These are phyloP conservation scores for Primulina eburnea DNA, from an alignment of 257 asterid species.

Conservation along the genomic window DNA sequence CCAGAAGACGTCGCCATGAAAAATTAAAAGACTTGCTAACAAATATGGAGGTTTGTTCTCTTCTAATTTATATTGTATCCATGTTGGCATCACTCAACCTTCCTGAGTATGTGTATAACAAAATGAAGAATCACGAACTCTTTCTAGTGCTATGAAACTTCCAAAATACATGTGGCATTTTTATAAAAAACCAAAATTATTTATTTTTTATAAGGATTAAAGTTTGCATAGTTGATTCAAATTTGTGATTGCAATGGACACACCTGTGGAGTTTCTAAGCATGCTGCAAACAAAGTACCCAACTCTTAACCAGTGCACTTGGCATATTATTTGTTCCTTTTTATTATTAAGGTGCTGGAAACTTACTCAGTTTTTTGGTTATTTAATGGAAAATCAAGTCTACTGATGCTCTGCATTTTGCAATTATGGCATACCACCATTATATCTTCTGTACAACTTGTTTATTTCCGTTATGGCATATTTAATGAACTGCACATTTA, in stretches of 20 bases:
- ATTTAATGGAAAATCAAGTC: background rate
- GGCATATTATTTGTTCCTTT: background rate
- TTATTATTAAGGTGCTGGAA: background rate
- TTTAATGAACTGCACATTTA: background rate
- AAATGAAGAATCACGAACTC: background rate
- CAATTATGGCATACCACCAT: background rate
- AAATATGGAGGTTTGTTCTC: conserved; percentile 76
- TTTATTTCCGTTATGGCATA: background rate
- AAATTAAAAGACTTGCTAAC: conserved; percentile 68
- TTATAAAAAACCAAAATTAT: background rate
- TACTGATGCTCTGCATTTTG: background rate
- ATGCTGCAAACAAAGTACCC: background rate
- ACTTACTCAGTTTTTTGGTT: background rate
- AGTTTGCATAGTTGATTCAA: background rate
- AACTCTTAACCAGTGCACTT: background rate
- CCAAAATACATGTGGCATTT: background rate
- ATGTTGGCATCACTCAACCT: conserved; percentile 10
- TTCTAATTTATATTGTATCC: conserved; percentile 10
- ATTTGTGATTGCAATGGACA: background rate
- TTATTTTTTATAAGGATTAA: too few relatives aligned
- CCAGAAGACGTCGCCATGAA: conserved; percentile 77
- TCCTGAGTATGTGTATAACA: background rate
- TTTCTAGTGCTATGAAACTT: conserved; percentile 14
- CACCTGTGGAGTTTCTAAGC: background rate
- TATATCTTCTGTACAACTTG: background rate